Conservation (phyloP, 1,284 basidiomycete genomes). For the Somion occarium region DNA sequence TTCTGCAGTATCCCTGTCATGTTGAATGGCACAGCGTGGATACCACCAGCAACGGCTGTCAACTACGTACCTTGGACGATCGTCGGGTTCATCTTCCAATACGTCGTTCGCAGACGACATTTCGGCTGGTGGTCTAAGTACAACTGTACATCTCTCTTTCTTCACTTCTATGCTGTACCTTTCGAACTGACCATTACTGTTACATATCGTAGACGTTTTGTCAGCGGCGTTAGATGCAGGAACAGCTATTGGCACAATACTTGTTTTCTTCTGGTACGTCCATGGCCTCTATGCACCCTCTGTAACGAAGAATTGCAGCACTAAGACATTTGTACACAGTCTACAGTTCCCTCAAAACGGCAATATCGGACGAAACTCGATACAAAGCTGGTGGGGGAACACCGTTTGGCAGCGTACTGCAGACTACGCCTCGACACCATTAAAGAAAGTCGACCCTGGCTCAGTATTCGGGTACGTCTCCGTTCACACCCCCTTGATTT, state of each 20-base stretch:
- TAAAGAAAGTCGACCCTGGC: too few species aligned
- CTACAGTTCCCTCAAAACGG: conserved; percentile 60
- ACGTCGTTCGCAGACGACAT: conserved; percentile 41
- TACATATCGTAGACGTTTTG: conserved; percentile 37
- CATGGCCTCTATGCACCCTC: too few species aligned
- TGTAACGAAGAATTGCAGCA: too few species aligned
- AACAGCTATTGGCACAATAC: conserved; percentile 48
- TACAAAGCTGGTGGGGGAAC: conserved; percentile 73
- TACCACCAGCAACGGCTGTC: conserved; percentile 45
- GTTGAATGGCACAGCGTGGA: conserved; percentile 37
- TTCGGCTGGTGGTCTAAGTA: conserved; percentile 56
- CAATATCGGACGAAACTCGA: conserved; percentile 46
- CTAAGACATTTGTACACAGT: too few species aligned
- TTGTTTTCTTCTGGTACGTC: conserved; percentile 65
- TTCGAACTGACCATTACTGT: too few species aligned
- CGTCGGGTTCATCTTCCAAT: conserved; percentile 51
- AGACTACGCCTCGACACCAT: conserved; percentile 24
- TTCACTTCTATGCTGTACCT: too few species aligned
- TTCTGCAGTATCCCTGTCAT: conserved; percentile 48
- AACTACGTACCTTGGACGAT: conserved; percentile 47
- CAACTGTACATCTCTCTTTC: conserved; percentile 26
- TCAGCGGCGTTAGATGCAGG: conserved; percentile 59
- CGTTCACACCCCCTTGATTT: too few species aligned
- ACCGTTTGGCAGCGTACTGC: conserved; percentile 41
- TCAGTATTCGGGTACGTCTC: too few species aligned